These are phyloP conservation scores for Durio zibethinus DNA, from an alignment of 345 rosid genomes.

Conservation along the genomic window DNA sequence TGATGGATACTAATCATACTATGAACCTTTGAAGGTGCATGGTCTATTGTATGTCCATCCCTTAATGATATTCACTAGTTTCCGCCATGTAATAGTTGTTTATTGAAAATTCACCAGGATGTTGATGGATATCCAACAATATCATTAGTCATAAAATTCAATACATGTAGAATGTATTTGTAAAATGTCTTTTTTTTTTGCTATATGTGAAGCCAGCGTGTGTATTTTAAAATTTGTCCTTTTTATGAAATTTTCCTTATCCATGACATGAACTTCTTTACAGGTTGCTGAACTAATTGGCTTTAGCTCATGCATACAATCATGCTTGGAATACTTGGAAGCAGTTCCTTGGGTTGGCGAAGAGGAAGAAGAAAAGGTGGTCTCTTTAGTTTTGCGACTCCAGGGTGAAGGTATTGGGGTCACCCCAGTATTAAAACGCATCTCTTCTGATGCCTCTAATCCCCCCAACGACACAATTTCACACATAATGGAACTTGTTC, in stretches of 20 bases:
- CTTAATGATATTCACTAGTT: not conserved
- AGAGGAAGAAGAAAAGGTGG: constrained; percentile 93
- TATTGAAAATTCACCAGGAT: not conserved
- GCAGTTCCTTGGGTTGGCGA: constrained; percentile 99
- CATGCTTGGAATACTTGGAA: constrained; percentile 91
- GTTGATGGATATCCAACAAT: not conserved
- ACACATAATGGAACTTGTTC: constrained; percentile 72
- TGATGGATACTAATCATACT: not conserved
- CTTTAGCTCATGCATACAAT: constrained; percentile 60
- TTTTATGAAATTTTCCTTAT: constrained; percentile 1
- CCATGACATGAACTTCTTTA: constrained; percentile 1
- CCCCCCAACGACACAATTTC: constrained; percentile 80
- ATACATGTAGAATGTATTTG: not conserved
- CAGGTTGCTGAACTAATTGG: constrained; percentile 81
- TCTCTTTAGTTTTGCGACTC: constrained; percentile 63
- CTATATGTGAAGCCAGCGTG: not conserved
- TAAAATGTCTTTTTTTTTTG: not conserved
- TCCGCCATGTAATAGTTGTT: not conserved
- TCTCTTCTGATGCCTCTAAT: constrained; percentile 52
- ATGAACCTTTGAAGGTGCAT: not conserved
- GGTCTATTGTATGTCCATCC: not conserved
- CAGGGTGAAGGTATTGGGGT: constrained; percentile 69
- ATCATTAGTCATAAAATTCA: not conserved
- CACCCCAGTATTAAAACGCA: constrained; percentile 70
- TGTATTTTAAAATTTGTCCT: not conserved